Evolutionary conservation across 176 grass and related monocot species (phyloP).

Genomic region (Secale cereale): DNA sequence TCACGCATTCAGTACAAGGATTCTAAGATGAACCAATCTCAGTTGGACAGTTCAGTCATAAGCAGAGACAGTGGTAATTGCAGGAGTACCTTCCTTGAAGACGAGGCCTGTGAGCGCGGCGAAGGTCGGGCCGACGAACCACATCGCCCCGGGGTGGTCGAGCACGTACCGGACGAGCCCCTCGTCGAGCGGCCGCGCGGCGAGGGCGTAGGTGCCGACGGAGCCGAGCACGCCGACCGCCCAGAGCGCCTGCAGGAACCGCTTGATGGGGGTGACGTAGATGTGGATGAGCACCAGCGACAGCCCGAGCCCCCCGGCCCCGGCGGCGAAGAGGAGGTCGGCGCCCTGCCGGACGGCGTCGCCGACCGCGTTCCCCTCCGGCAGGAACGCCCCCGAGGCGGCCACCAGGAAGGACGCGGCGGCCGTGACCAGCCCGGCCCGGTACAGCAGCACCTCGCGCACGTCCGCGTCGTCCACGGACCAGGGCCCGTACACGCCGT

Average conservation of each 20-base stretch:
- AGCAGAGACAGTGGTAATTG: no score
- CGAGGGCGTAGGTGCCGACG: conserved; percentile 41
- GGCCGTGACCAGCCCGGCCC: no score
- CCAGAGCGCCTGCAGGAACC: conserved; percentile 77
- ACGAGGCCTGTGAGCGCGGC: conserved; percentile 77
- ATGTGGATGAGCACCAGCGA: conserved; percentile 85
- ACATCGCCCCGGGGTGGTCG: conserved; percentile 46
- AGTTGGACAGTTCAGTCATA: no score
- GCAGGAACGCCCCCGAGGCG: no score
- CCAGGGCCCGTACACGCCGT: no score
- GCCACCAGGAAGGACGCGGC: no score
- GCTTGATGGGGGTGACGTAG: conserved; percentile 70
- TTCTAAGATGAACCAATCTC: no score
- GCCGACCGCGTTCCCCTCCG: conserved; percentile 47
- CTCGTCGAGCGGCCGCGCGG: conserved; percentile 52
- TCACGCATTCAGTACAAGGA: no score
- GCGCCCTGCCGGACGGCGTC: conserved; percentile 38
- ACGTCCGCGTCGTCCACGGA: no score
- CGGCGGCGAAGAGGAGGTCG: conserved; percentile 51
- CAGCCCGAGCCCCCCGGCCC: conserved; percentile 63
- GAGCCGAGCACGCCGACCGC: conserved; percentile 53
- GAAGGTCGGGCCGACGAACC: conserved; percentile 74
- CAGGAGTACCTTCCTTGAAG: conserved; percentile 74
- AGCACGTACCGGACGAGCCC: conserved; percentile 57
- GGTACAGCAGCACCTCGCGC: no score